Evolutionary conservation across 2,329 filamentous ascomycete species (phyloP), one percentile per base, ranked within the genome.

Genomic region (Rachicladosporium sp.): DNA sequence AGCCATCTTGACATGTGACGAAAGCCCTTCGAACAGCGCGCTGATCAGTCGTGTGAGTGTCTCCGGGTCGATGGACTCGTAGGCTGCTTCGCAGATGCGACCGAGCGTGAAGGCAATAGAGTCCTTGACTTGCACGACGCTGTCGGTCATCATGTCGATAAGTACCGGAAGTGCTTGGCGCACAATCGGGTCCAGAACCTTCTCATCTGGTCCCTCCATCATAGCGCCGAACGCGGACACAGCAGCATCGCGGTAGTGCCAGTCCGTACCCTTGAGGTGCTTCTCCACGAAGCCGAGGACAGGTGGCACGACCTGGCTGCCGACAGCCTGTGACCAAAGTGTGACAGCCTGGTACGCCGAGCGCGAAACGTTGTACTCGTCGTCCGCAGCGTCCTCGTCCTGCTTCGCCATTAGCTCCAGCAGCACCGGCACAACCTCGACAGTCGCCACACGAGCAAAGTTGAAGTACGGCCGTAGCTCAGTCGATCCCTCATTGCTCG

Each of bases 191-290:
- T 93, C 86, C 38, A 98, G 70, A 36, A 89, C 78, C 66, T 84
- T 85, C 63, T 93, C 84, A 43, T 96, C 91, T 1, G 91, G 91
- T 19, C 91, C 91, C 59, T 98, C 91, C 88, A 98, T 95, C 53
- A 98, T 96, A 49, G 88, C 91, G 47, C 91, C 91, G 52, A 98
- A 96, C 11, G 91, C 88, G 43, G 91, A 94, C 27, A 98, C 91
- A 37, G 91, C 88, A 38, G 91, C 91, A 67, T 98, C 91, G 53
- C 91, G 79, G 61, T 80, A 76, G 61, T 93, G 88, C 91, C 91
- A 98, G 63, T 96, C 86, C 41, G 94, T 86, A 43, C 77, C 76
- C 48, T 87, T 80, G 37, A 98, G 74, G 66, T 96, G 88, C 54
- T 74, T 72, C 69, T 98, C 91, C 38, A 98, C 89, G 56, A 96